phyloP scores from a whole-genome alignment of 192 early-diverging fungal genomes.

The Podila minutissima region DNA sequence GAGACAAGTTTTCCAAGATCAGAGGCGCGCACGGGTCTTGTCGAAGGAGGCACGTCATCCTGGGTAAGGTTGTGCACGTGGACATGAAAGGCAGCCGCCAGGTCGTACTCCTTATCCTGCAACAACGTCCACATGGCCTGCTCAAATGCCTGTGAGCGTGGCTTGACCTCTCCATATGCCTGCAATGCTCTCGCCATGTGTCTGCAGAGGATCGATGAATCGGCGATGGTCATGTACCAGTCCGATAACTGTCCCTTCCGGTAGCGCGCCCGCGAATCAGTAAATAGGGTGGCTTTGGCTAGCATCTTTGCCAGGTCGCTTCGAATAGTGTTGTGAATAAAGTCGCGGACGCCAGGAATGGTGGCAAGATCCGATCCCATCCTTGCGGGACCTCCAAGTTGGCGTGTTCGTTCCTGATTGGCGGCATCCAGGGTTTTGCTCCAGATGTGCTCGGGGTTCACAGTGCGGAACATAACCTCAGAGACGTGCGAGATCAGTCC shows the following conservation, averaged over 20 bases:
- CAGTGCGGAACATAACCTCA: slow-evolving; percentile 16
- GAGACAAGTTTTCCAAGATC: slow-evolving; percentile 16
- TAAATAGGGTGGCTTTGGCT: background rate
- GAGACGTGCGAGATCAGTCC: slow-evolving; percentile 21
- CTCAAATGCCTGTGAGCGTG: slow-evolving; percentile 8
- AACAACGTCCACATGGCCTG: slow-evolving; percentile 10
- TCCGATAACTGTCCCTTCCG: slow-evolving; percentile 30
- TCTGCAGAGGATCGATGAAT: slow-evolving; percentile 5
- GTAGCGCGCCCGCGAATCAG: background rate
- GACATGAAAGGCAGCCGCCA: slow-evolving; percentile 15
- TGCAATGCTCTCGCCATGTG: slow-evolving; percentile 25
- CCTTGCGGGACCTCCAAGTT: background rate
- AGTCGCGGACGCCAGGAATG: slow-evolving; percentile 1
- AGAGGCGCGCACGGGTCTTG: background rate
- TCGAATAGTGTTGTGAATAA: background rate
- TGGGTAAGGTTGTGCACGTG: slow-evolving; percentile 9
- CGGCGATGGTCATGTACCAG: slow-evolving; percentile 24
- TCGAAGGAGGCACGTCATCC: background rate
- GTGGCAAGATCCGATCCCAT: background rate
- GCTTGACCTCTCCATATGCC: background rate
- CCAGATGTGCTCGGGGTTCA: slow-evolving; percentile 19
- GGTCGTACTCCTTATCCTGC: slow-evolving; percentile 16
- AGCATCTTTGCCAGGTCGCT: slow-evolving; percentile 22
- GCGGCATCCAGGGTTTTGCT: background rate
- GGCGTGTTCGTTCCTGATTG: background rate